These are phyloP conservation scores for Oenanthe javanica DNA, from an alignment of 140 eudicot species.

Conservation along the genomic window DNA sequence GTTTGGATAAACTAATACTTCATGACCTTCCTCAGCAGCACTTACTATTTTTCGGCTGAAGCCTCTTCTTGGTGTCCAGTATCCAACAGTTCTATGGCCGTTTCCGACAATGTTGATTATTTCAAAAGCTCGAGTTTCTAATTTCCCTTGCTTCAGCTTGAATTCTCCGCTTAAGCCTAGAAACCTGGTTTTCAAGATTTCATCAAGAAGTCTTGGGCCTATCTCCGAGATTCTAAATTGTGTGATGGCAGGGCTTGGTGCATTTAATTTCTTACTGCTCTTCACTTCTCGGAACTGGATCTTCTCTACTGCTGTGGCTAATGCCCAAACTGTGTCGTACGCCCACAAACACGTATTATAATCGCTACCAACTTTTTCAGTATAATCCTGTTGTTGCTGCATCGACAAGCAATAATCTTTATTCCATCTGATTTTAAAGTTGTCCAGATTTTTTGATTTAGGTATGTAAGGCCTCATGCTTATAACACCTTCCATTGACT, in stretches of 20 bases:
- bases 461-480: constrained; percentile 1
- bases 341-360: not conserved
- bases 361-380: not conserved
- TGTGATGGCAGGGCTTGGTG: not conserved
- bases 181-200: not conserved
- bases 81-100: not conserved
- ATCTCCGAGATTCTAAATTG: not conserved
- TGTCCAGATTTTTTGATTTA: not conserved
- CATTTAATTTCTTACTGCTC: not conserved
- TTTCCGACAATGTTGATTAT: not conserved
- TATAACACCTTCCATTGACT: not conserved
- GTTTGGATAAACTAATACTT: not conserved
- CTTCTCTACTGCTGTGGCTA: constrained; percentile 1
- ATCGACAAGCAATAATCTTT: not conserved
- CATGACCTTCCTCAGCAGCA: constrained; percentile 1
- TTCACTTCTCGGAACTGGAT: not conserved
- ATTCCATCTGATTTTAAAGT: not conserved
- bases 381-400: not conserved
- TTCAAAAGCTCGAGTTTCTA: not conserved
- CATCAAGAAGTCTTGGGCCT: not conserved
- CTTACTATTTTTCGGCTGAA: not conserved
- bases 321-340: constrained; percentile 1
- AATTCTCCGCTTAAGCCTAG: not conserved
- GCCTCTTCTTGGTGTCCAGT: not conserved
- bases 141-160: not conserved